A percentile compares a stretch with the other conserved stretches of the same genome.
Conservation (phyloP, 179 eudicot genomes). For the Spergularia azorica region DNA sequence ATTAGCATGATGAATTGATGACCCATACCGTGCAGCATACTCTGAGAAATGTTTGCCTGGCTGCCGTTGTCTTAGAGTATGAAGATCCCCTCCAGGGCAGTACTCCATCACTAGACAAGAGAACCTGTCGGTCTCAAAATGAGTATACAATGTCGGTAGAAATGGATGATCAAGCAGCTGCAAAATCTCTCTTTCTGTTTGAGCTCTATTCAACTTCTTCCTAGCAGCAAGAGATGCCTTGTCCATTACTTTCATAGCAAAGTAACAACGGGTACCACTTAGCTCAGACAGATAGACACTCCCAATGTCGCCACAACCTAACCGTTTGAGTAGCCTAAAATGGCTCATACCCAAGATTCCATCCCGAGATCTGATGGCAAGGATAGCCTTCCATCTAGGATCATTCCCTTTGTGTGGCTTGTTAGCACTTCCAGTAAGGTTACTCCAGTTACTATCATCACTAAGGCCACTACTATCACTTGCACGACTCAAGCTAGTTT, state of each 20-base stretch:
- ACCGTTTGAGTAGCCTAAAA: constrained; percentile 66
- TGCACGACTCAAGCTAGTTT: constrained; percentile 80
- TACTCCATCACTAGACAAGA: constrained; percentile 91
- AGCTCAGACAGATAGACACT: constrained; percentile 82
- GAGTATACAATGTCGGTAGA: constrained; percentile 81
- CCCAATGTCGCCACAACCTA: constrained; percentile 91
- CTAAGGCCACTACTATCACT: constrained; percentile 87
- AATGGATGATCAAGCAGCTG: constrained; percentile 92
- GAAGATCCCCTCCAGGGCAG: constrained; percentile 93
- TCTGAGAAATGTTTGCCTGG: constrained; percentile 90
- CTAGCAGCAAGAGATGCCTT: constrained; percentile 81
- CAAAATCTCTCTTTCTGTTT: constrained; percentile 85
- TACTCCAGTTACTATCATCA: constrained; percentile 92
- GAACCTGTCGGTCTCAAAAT: constrained; percentile 90
- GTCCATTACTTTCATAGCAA: constrained; percentile 96
- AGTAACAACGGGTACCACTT: constrained; percentile 73
- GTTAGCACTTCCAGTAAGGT: constrained; percentile 68
- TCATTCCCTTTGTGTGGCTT: constrained; percentile 94
- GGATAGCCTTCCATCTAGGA: constrained; percentile 90
- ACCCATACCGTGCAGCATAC: constrained; percentile 77
- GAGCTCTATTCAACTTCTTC: constrained; percentile 81
- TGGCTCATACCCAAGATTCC: constrained; percentile 85
- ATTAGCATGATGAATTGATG: background rate
- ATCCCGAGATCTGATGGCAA: constrained; percentile 64
- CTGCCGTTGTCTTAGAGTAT: constrained; percentile 76